Evolutionary conservation across 345 rosid genomes (phyloP).

Genomic region (Syzygium oleosum): DNA sequence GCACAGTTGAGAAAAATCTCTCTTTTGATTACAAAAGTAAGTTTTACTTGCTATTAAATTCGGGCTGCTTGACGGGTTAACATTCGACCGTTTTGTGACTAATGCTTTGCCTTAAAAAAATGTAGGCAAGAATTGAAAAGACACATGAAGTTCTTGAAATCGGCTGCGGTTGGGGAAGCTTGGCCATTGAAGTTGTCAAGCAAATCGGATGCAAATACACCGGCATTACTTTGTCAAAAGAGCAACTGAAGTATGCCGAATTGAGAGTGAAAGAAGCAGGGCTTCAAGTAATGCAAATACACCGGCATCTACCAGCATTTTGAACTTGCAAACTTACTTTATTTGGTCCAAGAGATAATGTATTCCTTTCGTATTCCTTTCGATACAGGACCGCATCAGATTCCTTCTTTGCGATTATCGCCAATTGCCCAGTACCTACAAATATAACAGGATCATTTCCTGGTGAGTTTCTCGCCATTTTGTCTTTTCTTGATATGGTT

Average conservation of each 20-base stretch:
- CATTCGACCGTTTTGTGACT: not conserved
- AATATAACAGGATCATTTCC: constrained; percentile 74
- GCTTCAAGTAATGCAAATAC: constrained; percentile 40
- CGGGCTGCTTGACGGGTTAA: not conserved
- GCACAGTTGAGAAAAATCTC: constrained; percentile 76
- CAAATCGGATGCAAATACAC: constrained; percentile 85
- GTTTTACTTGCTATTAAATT: not conserved
- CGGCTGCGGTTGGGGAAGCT: constrained; percentile 90
- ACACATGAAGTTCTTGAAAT: constrained; percentile 69
- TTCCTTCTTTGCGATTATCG: constrained; percentile 74
- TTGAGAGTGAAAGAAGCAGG: constrained; percentile 75
- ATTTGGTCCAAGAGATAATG: not conserved
- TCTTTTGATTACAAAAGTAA: constrained; percentile 62
- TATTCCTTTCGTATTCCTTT: not conserved
- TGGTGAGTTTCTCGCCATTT: constrained; percentile 31
- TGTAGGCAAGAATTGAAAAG: constrained; percentile 45
- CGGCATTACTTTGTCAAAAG: constrained; percentile 66
- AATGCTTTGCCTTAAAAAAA: not conserved
- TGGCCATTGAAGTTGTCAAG: constrained; percentile 78
- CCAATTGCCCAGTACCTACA: constrained; percentile 39
- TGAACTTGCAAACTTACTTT: not conserved
- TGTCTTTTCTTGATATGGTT: not conserved
- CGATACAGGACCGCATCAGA: constrained; percentile 38
- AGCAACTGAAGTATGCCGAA: constrained; percentile 67
- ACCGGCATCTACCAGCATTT: not conserved